phyloP scores from a whole-genome alignment of 2,329 filamentous ascomycete genomes.

The Nigrospora sphaerica region DNA sequence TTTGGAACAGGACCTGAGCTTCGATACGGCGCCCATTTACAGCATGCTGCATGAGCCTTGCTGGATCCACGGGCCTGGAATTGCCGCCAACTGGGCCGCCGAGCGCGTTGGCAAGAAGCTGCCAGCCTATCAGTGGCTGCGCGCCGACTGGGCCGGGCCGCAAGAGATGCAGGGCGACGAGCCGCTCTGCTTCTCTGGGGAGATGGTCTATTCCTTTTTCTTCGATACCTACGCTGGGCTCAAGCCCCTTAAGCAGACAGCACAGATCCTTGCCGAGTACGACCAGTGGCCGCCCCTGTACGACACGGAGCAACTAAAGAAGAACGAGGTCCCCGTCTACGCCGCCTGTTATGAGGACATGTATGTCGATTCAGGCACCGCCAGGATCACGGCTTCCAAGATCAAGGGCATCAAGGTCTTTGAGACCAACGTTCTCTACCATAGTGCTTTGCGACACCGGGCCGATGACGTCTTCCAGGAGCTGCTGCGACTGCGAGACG shows the following conservation, averaged over 20 bases:
- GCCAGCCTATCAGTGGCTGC: slow-evolving; percentile 44
- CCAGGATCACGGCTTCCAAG: slow-evolving; percentile 63
- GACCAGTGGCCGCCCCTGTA: slow-evolving; percentile 72
- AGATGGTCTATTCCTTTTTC: slow-evolving; percentile 87
- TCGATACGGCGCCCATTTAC: slow-evolving; percentile 77
- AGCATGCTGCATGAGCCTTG: slow-evolving; percentile 81
- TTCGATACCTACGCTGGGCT: slow-evolving; percentile 78
- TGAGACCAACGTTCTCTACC: slow-evolving; percentile 81
- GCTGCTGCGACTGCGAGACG: slow-evolving; percentile 71
- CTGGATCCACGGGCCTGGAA: slow-evolving; percentile 64
- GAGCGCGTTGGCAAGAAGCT: slow-evolving; percentile 50
- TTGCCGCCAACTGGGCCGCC: slow-evolving; percentile 69
- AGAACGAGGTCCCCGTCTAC: slow-evolving; percentile 80
- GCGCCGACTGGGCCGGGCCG: slow-evolving; percentile 28
- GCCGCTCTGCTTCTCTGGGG: slow-evolving; percentile 76
- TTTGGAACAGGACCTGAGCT: slow-evolving; percentile 60
- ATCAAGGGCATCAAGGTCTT: slow-evolving; percentile 75
- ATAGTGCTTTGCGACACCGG: slow-evolving; percentile 70
- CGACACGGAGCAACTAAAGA: slow-evolving; percentile 61
- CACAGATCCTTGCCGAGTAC: slow-evolving; percentile 61
- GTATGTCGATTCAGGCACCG: slow-evolving; percentile 78
- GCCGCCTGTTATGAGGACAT: slow-evolving; percentile 85
- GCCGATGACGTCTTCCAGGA: slow-evolving; percentile 70
- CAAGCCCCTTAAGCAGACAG: slow-evolving; percentile 57
- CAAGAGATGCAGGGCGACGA: slow-evolving; percentile 25